Base-by-base conservation (phyloP, 192 early-diverging fungal species). In the Umbelopsis vinacea region DNA sequence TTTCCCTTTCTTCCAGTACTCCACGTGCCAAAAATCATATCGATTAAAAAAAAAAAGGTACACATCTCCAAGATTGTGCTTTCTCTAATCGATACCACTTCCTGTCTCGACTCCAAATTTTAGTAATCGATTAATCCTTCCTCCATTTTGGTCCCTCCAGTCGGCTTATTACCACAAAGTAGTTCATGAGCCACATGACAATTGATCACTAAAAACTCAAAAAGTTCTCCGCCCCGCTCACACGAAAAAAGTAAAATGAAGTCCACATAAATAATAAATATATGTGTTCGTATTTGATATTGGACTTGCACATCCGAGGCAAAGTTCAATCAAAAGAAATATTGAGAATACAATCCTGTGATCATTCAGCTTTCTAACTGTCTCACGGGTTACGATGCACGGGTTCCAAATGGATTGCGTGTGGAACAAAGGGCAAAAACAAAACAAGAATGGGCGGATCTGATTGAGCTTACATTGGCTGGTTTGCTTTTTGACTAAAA, bases 401-500 rank as follows among this genome's bases (percentile, higher is more conserved):
- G 57, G 57, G 57, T 63, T 63, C 26, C 17, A 63, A 33, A 38
- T 5, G 17, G 26, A 26, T 17, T 63, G 57, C 57, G 40, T 63
- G 57, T 63, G 57, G 57, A 63, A 63, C 57, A 37, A 54, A n/a
- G n/a, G 11, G 57, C 57, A 63, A 35, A 60, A 63, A 63, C 57
- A 63, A 11, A 63, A 12, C 57, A 37, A 37, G 57, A 12, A 4
- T n/a, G 17, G 40, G 40, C 40, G 40, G 40, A 43, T 43, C 40
- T 43, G 8, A 43, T 43, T 63, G 26, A 3, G 7, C 33, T 63
- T 50, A 21, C 48, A 50, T 50, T 50, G 5, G 19, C 0, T 3
- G 15, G n/a, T 50, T 21, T 50, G 15, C 15, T 4, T 46, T n/a
- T 50, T 50, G n/a, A 8, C 48, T 50, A 50, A 17, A n/a, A 21